phyloP scores from a whole-genome alignment of 129 eudicot genomes.

The Flaveria linearis region DNA sequence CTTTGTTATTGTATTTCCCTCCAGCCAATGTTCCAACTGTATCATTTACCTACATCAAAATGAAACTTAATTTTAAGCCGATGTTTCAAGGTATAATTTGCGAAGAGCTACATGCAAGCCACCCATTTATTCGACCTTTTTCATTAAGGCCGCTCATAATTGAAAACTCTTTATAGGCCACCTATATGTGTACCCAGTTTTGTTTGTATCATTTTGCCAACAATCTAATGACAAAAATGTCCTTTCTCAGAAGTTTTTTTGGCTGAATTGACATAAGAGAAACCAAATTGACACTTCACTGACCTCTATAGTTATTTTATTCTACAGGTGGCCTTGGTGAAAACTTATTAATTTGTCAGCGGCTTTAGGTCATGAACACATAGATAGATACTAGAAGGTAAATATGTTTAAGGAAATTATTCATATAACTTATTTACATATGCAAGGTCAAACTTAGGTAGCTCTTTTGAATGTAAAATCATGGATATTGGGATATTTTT shows the following conservation, averaged over 20 bases:
- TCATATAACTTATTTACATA: no score
- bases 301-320: background rate
- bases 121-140: no score
- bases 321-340: background rate
- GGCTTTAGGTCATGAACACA: no score
- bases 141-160: background rate
- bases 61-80: background rate
- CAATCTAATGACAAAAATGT: background rate
- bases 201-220: background rate
- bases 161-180: background rate
- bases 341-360: no score
- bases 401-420: no score
- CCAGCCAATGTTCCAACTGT: conserved; percentile 96
- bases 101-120: background rate
- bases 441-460: background rate
- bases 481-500: background rate
- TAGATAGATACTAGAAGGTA: no score
- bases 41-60: conserved; percentile 71
- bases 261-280: background rate
- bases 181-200: background rate
- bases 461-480: background rate
- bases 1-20: conserved; percentile 63
- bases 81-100: background rate
- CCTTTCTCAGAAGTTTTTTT: background rate
- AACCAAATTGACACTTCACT: background rate